Evolutionary conservation across 2,329 filamentous ascomycete genomes (phyloP).

Genomic region (Ascomycota sp.): DNA sequence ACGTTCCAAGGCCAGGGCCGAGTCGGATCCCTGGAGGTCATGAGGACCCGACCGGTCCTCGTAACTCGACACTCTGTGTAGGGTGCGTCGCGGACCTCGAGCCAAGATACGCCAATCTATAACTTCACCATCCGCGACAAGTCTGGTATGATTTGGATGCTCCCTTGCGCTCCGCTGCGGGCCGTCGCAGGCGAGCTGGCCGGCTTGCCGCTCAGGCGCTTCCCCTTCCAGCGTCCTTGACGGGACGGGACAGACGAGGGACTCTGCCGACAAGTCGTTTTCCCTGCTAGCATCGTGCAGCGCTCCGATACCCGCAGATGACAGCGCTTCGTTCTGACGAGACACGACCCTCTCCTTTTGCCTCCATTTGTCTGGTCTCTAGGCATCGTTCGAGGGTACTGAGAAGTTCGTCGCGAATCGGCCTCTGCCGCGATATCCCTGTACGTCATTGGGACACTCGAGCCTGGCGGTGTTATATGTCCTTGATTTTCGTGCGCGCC

Average conservation of each 20-base stretch:
- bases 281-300: background rate
- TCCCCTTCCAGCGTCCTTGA: background rate
- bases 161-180: background rate
- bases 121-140: too few species aligned
- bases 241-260: slow-evolving; percentile 3
- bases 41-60: background rate
- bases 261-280: slow-evolving; percentile 1
- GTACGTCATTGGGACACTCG: slow-evolving; percentile 1
- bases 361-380: too few species aligned
- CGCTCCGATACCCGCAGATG: background rate
- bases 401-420: background rate
- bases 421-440: background rate
- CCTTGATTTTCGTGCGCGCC: slow-evolving; percentile 1
- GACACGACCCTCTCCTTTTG: too few species aligned
- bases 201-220: background rate
- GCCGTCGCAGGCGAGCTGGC: too few species aligned
- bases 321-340: too few species aligned
- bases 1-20: background rate
- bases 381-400: background rate
- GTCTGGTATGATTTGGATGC: too few species aligned
- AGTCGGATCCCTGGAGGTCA: background rate
- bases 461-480: slow-evolving; percentile 2
- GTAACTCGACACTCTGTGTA: too few species aligned
- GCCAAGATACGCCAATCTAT: too few species aligned
- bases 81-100: too few species aligned